Percentiles rank a stretch among this genome's conserved stretches.
Conservation (phyloP, 306 rosid genomes). For the Hippophae gyantsensis region DNA sequence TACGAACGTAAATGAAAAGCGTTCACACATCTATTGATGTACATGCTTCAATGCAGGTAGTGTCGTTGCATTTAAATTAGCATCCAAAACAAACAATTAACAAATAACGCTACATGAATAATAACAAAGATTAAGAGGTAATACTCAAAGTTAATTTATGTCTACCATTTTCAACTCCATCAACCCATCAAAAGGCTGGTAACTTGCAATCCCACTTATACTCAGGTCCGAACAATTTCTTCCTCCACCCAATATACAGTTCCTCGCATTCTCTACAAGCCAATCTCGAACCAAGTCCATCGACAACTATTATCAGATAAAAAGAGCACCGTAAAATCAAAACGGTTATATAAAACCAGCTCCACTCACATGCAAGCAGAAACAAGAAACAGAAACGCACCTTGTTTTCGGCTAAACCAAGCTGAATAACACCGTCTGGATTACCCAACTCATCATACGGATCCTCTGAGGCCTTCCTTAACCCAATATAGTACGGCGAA, state of each 20-base stretch:
- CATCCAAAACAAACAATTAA: no score
- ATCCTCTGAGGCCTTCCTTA: conserved; percentile 43
- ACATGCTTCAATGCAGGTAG: no score
- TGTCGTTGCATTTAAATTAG: no score
- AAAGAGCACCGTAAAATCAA: conserved; percentile 11
- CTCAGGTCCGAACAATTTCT: conserved; percentile 18
- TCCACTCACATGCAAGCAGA: neutral
- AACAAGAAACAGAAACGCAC: conserved; percentile 29
- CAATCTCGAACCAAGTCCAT: conserved; percentile 62
- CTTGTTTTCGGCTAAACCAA: conserved; percentile 56
- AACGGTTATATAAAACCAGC: neutral
- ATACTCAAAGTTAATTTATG: neutral
- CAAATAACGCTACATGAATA: neutral
- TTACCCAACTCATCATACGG: conserved; percentile 48
- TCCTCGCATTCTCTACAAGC: conserved; percentile 43
- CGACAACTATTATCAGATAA: conserved; percentile 33
- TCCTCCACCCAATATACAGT: conserved; percentile 33
- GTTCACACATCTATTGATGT: no score
- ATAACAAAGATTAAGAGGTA: neutral
- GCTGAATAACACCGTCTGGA: conserved; percentile 65
- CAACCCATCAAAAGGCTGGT: conserved; percentile 45
- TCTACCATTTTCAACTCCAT: conserved; percentile 44
- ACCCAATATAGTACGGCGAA: conserved; percentile 43
- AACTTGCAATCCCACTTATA: conserved; percentile 29
- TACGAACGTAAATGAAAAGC: no score